These are phyloP conservation scores for Elaeagnus macrophylla DNA, from an alignment of 306 rosid genomes.

Conservation along the genomic window DNA sequence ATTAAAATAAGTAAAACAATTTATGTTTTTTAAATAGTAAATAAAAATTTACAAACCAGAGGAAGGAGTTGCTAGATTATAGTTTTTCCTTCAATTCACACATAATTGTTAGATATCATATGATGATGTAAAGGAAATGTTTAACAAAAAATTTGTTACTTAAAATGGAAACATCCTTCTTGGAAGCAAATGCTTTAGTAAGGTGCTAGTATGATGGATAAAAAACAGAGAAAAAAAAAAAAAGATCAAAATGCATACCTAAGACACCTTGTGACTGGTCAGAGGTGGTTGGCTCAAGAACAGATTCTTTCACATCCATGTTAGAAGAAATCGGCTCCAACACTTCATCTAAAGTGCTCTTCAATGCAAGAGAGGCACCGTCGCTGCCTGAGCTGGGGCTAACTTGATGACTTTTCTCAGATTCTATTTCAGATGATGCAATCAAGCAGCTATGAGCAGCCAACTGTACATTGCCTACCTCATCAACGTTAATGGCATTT, in stretches of 20 bases:
- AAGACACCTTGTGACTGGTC: constrained; percentile 30
- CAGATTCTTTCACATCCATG: constrained; percentile 32
- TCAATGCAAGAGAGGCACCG: constrained; percentile 34
- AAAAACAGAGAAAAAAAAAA: neutral
- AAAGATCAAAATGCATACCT: constrained; percentile 40
- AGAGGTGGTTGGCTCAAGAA: constrained; percentile 32
- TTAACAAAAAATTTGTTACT: too few species aligned
- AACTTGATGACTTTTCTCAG: constrained; percentile 20
- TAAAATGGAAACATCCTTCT: too few species aligned
- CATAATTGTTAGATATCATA: too few species aligned
- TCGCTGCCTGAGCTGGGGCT: constrained; percentile 24
- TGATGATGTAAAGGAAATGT: too few species aligned
- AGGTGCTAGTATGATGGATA: neutral
- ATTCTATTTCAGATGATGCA: constrained; percentile 38
- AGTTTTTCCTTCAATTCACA: too few species aligned
- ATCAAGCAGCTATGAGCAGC: constrained; percentile 27
- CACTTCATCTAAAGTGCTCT: constrained; percentile 26
- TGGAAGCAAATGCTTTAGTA: neutral
- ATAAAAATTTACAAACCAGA: too few species aligned
- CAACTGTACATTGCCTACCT: constrained; percentile 25
- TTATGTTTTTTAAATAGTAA: too few species aligned
- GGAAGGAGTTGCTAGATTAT: too few species aligned
- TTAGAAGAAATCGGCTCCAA: constrained; percentile 35
- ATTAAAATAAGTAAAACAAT: too few species aligned
- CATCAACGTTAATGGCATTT: constrained; percentile 23